Conservation (phyloP, 306 rosid genomes). For the Cyamopsis tetragonoloba region DNA sequence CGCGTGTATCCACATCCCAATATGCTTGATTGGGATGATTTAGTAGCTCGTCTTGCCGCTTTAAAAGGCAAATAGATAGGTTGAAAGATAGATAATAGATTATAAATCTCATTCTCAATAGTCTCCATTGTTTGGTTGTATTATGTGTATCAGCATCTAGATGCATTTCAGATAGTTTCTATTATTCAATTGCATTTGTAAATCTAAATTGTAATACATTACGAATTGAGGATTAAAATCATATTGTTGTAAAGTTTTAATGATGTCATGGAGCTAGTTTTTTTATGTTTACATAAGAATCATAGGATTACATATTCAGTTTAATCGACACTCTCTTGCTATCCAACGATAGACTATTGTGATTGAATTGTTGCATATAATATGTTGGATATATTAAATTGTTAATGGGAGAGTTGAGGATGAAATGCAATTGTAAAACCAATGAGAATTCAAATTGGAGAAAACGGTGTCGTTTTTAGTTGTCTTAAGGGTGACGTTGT, state of each 20-base stretch:
- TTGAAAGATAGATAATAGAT: too few species aligned
- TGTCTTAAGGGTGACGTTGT: background rate
- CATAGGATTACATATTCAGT: background rate
- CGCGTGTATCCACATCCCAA: slow-evolving; percentile 67
- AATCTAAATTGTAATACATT: background rate
- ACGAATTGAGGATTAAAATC: background rate
- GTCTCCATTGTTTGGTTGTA: background rate
- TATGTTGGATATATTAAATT: too few species aligned
- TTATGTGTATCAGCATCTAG: background rate
- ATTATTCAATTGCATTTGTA: background rate
- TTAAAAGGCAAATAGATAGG: too few species aligned
- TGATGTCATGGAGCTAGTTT: background rate
- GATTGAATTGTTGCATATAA: too few species aligned
- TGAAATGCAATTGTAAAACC: too few species aligned
- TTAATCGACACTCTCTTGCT: too few species aligned
- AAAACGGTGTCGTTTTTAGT: background rate
- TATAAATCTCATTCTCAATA: background rate
- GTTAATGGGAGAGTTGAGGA: too few species aligned
- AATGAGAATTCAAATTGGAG: too few species aligned
- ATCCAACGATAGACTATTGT: too few species aligned
- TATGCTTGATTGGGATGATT: slow-evolving; percentile 73
- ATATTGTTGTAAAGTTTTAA: slow-evolving; percentile 12
- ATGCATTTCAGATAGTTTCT: background rate
- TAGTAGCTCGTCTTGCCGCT: slow-evolving; percentile 52
- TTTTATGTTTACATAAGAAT: background rate